Base-by-base conservation (phyloP, 805 yeast genomes). In the Alloascoidea hylecoeti region DNA sequence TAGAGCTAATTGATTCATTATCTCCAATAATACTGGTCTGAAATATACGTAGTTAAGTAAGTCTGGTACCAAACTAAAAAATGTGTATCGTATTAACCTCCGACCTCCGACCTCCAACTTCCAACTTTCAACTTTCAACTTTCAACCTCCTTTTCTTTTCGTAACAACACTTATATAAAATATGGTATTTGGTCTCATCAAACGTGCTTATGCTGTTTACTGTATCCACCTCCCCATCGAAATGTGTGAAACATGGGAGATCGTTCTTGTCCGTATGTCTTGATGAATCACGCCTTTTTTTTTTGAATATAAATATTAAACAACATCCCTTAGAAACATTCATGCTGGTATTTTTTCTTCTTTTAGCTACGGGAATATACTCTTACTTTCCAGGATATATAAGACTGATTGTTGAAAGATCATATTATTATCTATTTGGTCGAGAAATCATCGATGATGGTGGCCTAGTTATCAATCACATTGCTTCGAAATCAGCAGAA, bases 191-290 rank as follows among this genome's bases (percentile, higher is more conserved):
- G 30, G 30, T n/a, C n/a, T 23, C n/a, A 23, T 23, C 9, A 23
- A 23, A n/a, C 9, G 30, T 9, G 13, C n/a, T 9, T 23, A 23
- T 23, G 9, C 30, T 9, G 30, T 23, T n/a, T 23, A 23, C 30
- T 23, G 30, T n/a, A 23, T 23, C 9, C 30, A 23, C n/a, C n/a
- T 23, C 13, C 30, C 30, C 30, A 23, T 23, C 30, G 30, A 23
- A n/a, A 23, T 23, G 30, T 23, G 30, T 23, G 30, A 23, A 23
- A 23, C 30, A 9, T 23, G 30, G 30, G 30, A 23, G 30, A 23
- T 23, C n/a, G 9, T 9, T 23, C n/a, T 23, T 9, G 30, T 23
- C n/a, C 30, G 30, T 23, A 23, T 9, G 30, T 23, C 9, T n/a
- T 9, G 30, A 23, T 23, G 9, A 23, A 23, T n/a, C 30, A n/a